Evolutionary conservation across 2,329 filamentous ascomycete genomes (phyloP), one percentile per base, ranked within the genome.

Genomic region (Pseudogymnoascus destructans): DNA sequence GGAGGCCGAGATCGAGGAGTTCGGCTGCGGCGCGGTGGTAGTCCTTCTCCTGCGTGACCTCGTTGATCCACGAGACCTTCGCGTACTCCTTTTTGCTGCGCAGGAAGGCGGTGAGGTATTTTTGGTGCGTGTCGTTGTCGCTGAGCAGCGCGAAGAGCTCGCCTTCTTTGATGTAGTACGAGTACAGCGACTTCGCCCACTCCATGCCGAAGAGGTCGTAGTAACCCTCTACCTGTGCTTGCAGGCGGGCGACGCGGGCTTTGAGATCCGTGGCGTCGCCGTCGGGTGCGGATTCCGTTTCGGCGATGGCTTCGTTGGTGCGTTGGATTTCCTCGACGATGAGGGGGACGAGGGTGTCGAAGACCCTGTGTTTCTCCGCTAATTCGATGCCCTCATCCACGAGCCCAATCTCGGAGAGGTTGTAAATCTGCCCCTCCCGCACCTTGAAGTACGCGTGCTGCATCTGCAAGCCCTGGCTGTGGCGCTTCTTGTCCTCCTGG

Each of bases 11-110:
- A 6, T 81, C 75, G 42, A 87, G 75, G 52, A 98, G 77, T 0
- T 84, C 86, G 40, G 81, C 74, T 4, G 86, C 84, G 9, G 92
- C 91, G 59, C 81, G 79, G 10, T 80, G 75, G 62, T 89, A 89
- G 65, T 95, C 83, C 60, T 83, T 78, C 68, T 93, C 87, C 21
- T 80, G 79, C 61, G 84, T 77, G 6, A 97, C 79, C 68, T 97
- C 91, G 69, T 98, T 95, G 73, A 98, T 95, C 93, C 93, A 98
- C 55, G 85, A 84, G 46, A 98, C 77, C 65, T 89, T 89, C 25
- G 85, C 84, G 61, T 89, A 82, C 61, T 84, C 78, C 0, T 83
- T 79, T 62, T 84, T 81, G 58, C 81, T 84, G 40, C 87, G 82
- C 54, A 98, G 76, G 66, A 90, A 98, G 57, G 78, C 77, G 0